These are phyloP conservation scores for Sugiyamaella marilandica DNA, from an alignment of 805 yeast species.

Conservation along the genomic window DNA sequence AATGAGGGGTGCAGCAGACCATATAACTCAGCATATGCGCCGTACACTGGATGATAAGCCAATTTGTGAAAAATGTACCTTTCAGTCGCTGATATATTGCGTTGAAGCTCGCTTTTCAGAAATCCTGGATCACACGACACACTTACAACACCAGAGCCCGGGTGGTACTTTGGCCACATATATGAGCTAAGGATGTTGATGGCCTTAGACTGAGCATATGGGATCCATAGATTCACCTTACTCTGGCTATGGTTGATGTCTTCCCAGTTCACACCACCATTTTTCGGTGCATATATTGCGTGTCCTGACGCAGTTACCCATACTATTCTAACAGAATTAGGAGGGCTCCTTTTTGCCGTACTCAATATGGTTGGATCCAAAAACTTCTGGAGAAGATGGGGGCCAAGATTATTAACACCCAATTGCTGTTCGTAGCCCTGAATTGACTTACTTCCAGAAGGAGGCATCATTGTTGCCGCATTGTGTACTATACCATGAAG, in stretches of 20 bases:
- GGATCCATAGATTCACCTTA: slow-evolving; percentile 36
- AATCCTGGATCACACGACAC: slow-evolving; percentile 41
- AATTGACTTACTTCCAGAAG: slow-evolving; percentile 29
- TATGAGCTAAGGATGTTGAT: slow-evolving; percentile 29
- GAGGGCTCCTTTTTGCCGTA: slow-evolving; percentile 27
- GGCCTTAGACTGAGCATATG: slow-evolving; percentile 26
- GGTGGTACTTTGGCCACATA: slow-evolving; percentile 34
- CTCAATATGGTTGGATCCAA: slow-evolving; percentile 36
- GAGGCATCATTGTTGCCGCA: slow-evolving; percentile 43
- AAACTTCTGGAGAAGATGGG: slow-evolving; percentile 39
- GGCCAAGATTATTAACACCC: slow-evolving; percentile 46
- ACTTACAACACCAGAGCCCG: slow-evolving; percentile 32
- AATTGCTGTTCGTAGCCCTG: slow-evolving; percentile 46
- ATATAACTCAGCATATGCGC: slow-evolving; percentile 41
- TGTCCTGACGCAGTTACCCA: slow-evolving; percentile 44
- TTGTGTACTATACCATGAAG: slow-evolving; percentile 40
- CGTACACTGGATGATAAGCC: slow-evolving; percentile 29
- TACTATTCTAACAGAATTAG: slow-evolving; percentile 37
- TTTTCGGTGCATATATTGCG: slow-evolving; percentile 29
- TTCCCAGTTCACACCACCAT: slow-evolving; percentile 34
- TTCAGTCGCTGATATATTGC: slow-evolving; percentile 25
- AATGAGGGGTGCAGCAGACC: slow-evolving; percentile 35
- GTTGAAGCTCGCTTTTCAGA: slow-evolving; percentile 32
- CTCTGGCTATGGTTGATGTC: slow-evolving; percentile 35
- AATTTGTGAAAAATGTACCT: slow-evolving; percentile 7